Base-by-base conservation (phyloP, 371 early-diverging fungal species). In the Mortierella sp. region DNA sequence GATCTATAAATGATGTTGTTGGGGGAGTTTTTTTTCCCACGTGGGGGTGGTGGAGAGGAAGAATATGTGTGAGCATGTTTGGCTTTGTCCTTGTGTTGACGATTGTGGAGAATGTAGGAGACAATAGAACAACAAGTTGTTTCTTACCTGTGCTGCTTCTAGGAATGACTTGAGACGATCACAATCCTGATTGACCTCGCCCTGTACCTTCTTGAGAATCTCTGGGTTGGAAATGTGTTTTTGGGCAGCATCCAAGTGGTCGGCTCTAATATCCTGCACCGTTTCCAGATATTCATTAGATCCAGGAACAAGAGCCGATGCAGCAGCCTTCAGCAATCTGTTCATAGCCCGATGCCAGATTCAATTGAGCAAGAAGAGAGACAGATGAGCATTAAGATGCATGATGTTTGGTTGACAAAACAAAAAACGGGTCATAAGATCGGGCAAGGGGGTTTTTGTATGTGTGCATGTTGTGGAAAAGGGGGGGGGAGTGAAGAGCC, bases 141-240 rank as follows among this genome's bases (percentile, higher is more conserved):
- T 47, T 47, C 5, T 58, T 81, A 94, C 96, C 85, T 94, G 93
- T 29, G 96, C 95, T 4, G 99, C 99, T 17, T 92, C 88, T 79
- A 98, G 85, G 73, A 98, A 96, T 2, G 88, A 86, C 48, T 86
- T 78, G 19, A 98, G 84, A n/a, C 87, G 88, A 27, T 80, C 79
- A 63, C 96, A 96, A 62, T 94, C 96, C 19, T 83, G 81, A 24
- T 82, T 83, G 43, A 98, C 80, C 31, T 87, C 86, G 5, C 78
- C 54, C 39, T 85, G 82, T 21, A 90, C 82, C 3, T 81, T 67
- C 39, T 80, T 70, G 29, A 87, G 79, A 45, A 90, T 86, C 13
- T 81, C 83, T 1, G 80, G 67, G 52, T 87, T 68, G 1, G 66
- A 64, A 39, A 92, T 87, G 68, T 86, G 83, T 24, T 85, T 83